Evolutionary conservation across 805 yeast genomes (phyloP).

Genomic region (Saccharomycopsis schoenii): DNA sequence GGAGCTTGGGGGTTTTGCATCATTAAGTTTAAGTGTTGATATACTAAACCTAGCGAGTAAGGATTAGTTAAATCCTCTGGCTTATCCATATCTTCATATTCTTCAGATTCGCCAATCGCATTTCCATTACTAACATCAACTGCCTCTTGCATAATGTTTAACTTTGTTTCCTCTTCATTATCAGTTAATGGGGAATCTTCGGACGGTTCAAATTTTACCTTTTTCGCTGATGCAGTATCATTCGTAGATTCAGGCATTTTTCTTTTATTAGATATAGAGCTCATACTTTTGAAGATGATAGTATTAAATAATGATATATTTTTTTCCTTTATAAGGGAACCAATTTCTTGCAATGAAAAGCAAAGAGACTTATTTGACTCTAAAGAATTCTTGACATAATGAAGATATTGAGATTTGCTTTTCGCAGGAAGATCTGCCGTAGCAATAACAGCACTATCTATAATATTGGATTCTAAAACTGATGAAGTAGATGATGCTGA

Average conservation of each 20-base stretch:
- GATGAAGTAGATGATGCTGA: neutral
- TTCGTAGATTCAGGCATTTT: slow-evolving; percentile 23
- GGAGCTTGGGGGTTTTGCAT: slow-evolving; percentile 40
- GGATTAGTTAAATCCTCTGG: slow-evolving; percentile 24
- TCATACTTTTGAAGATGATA: slow-evolving; percentile 17
- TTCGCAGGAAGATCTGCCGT: slow-evolving; percentile 11
- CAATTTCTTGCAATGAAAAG: slow-evolving; percentile 14
- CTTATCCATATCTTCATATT: slow-evolving; percentile 26
- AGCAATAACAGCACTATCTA: neutral
- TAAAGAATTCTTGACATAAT: slow-evolving; percentile 5
- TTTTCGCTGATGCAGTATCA: slow-evolving; percentile 20
- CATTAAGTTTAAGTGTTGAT: slow-evolving; percentile 55
- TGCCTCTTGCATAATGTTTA: slow-evolving; percentile 13
- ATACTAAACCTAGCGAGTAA: slow-evolving; percentile 11
- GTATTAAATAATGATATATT: slow-evolving; percentile 8
- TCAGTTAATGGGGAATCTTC: slow-evolving; percentile 14
- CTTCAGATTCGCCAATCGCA: slow-evolving; percentile 28
- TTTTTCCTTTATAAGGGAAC: slow-evolving; percentile 3
- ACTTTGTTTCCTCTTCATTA: slow-evolving; percentile 19
- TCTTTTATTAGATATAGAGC: slow-evolving; percentile 30
- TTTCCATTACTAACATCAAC: slow-evolving; percentile 19
- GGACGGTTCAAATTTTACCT: slow-evolving; percentile 23
- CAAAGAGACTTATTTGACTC: slow-evolving; percentile 6
- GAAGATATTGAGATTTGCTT: slow-evolving; percentile 9
- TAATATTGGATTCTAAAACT: neutral